Percentiles rank a stretch among this genome's conserved stretches.
Evolutionary conservation across 2,329 filamentous ascomycete species (phyloP).

Genomic region (Raffaelea arxii): DNA sequence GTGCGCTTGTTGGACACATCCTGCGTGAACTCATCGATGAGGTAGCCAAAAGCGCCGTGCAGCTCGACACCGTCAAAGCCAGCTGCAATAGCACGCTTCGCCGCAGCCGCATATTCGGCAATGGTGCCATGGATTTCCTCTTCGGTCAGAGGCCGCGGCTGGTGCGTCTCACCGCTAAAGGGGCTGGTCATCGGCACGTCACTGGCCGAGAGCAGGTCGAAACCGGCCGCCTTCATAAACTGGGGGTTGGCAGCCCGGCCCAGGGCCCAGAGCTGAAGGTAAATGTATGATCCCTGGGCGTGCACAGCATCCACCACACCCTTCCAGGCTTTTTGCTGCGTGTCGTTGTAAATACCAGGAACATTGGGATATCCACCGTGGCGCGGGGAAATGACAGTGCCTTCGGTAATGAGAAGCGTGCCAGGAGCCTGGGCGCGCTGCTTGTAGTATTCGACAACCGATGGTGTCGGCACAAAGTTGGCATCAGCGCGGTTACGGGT

Average conservation of each 20-base stretch:
- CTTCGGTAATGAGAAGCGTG: slow-evolving; percentile 10
- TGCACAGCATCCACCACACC: slow-evolving; percentile 12
- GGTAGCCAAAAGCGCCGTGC: slow-evolving; percentile 28
- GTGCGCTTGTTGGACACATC: slow-evolving; percentile 42
- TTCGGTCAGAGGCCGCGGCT: slow-evolving; percentile 28
- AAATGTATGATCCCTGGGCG: slow-evolving; percentile 9
- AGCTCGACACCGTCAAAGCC: slow-evolving; percentile 39
- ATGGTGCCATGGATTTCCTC: slow-evolving; percentile 29
- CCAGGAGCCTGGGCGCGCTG: slow-evolving; percentile 9
- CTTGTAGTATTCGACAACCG: slow-evolving; percentile 10
- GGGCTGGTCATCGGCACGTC: background rate
- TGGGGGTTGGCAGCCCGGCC: slow-evolving; percentile 25
- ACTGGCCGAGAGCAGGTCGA: slow-evolving; percentile 16
- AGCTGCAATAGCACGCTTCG: slow-evolving; percentile 37
- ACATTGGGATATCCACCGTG: slow-evolving; percentile 3
- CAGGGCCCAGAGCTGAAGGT: slow-evolving; percentile 39
- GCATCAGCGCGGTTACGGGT: slow-evolving; percentile 7
- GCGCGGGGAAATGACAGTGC: slow-evolving; percentile 1
- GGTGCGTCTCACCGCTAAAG: slow-evolving; percentile 10
- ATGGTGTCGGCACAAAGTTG: slow-evolving; percentile 3
- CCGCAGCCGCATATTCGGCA: slow-evolving; percentile 19
- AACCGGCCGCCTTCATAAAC: slow-evolving; percentile 18
- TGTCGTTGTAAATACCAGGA: slow-evolving; percentile 7
- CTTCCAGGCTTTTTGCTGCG: slow-evolving; percentile 10
- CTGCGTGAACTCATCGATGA: slow-evolving; percentile 45